A percentile compares a stretch with the other conserved stretches of the same genome.
These are phyloP conservation scores for Ophiognomonia clavigignenti-juglandacearum DNA, from an alignment of 2,329 filamentous ascomycete species.

Conservation along the genomic window DNA sequence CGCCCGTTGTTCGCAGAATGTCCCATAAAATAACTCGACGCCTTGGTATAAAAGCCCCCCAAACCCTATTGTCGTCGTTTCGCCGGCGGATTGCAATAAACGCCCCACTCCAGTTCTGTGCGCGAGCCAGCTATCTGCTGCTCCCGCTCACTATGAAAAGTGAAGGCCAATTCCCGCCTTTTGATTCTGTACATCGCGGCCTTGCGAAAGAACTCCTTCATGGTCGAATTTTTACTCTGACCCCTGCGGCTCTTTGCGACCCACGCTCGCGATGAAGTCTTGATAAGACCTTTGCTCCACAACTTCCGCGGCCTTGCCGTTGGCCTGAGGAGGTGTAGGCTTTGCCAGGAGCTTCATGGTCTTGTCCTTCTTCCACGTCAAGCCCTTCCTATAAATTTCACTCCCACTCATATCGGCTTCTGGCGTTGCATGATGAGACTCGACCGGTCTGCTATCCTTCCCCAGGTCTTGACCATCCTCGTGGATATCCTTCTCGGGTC, in stretches of 20 bases:
- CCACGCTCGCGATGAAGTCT: slow-evolving; percentile 15
- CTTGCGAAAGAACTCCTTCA: no score
- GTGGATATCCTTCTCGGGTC: slow-evolving; percentile 31
- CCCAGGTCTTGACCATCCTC: slow-evolving; percentile 24
- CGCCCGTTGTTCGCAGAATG: no score
- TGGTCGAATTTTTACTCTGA: no score
- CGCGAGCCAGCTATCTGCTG: no score
- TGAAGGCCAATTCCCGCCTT: no score
- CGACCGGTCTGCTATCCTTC: slow-evolving; percentile 17
- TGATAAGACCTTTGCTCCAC: slow-evolving; percentile 17
- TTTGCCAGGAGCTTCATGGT: slow-evolving; percentile 9
- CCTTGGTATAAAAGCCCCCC: no score
- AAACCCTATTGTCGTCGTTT: no score
- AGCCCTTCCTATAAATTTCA: slow-evolving; percentile 8
- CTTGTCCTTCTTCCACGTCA: slow-evolving; percentile 17
- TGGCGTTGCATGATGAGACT: slow-evolving; percentile 18
- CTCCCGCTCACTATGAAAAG: no score
- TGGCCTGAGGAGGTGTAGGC: slow-evolving; percentile 1
- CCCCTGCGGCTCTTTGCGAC: slow-evolving; percentile 8
- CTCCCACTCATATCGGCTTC: slow-evolving; percentile 18
- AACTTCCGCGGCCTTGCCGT: neutral
- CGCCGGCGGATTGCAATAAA: no score
- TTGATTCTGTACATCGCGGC: no score
- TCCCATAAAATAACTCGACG: no score
- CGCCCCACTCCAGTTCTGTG: no score